Conservation (phyloP, 257 asterid genomes). For the Jacaranda copaia region DNA sequence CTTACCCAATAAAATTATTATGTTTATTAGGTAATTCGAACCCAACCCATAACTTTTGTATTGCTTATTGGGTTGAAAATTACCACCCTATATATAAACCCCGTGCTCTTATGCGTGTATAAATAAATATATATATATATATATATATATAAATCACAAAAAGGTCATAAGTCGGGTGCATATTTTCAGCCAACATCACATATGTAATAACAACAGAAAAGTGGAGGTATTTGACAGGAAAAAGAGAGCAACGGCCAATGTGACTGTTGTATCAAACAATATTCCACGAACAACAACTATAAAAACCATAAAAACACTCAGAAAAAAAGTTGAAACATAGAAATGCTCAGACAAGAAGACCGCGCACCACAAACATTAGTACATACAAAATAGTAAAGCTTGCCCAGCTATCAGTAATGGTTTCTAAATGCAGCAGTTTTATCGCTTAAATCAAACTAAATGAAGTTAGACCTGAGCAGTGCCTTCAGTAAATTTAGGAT, state of each 20-base stretch:
- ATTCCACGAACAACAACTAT: conserved; percentile 31
- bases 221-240: neutral
- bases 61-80: no score
- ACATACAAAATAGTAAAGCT: conserved; percentile 31
- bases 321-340: conserved; percentile 34
- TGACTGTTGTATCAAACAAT: conserved; percentile 31
- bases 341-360: conserved; percentile 39
- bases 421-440: conserved; percentile 36
- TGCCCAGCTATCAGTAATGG: conserved; percentile 32
- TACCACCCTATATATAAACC: no score
- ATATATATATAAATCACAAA: no score
- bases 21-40: no score
- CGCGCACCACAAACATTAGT: conserved; percentile 37
- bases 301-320: conserved; percentile 27
- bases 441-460: conserved; percentile 25
- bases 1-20: no score
- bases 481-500: conserved; percentile 96
- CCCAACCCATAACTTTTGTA: no score
- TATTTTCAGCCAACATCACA: neutral
- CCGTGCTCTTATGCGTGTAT: no score
- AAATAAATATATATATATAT: no score
- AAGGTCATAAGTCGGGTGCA: neutral
- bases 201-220: neutral
- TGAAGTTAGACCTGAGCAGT: conserved; percentile 79
- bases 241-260: neutral